Evolutionary conservation across 331 rosid genomes (phyloP), one percentile per base, ranked within the genome.

Genomic region (Acacia pycnantha): DNA sequence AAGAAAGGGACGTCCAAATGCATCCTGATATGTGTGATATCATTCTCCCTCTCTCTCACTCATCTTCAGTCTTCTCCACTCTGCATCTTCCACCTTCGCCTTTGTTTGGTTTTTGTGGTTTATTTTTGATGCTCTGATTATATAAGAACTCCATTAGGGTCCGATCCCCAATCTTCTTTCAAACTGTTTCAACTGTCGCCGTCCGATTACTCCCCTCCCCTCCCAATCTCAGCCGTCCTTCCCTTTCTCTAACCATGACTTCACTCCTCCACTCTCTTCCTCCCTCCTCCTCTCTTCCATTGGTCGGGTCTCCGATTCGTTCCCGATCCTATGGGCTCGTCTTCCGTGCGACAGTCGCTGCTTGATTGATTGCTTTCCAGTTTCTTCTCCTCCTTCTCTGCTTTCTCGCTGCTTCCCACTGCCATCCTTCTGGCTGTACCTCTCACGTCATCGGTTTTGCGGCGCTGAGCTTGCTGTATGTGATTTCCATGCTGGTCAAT

Each of bases 161-260:
- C 86, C 54, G 78, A 79, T 82, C 85, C 76, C 76, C 75, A 70
- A 61, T 41, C 70, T 61, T 56, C 8, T 50, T 22, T 19, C 79
- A 62, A 82, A 37, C 81, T 33, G 78, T 47, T 50, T 54, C 79
- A 83, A 70, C 87, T 51, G 68, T 77, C 85, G 87, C 82, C 84
- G 85, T 79, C 16, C 73, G 85, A 77, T 73, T 41, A 11, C 33
- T 3, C 12, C 3, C 11, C 41, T 37, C 40, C 40, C 8, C 27
- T 41, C 51, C 1, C 76, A 64, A 76, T 82, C 84, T 27, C 41
- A 22, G 5, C 79, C 81, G 76, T 78, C 33, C 22, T 74, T 44
- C 5, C 5, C 21, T 56, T 1, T n/a, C 62, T 37, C 29, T 5
- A 29, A 3, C 73, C 27, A 9, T 56, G 46, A 64, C 56, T 74